Percentiles rank a stretch among this genome's conserved stretches.
These are phyloP conservation scores for Ustilago loliicola DNA, from an alignment of 1,284 basidiomycete genomes.

Conservation along the genomic window DNA sequence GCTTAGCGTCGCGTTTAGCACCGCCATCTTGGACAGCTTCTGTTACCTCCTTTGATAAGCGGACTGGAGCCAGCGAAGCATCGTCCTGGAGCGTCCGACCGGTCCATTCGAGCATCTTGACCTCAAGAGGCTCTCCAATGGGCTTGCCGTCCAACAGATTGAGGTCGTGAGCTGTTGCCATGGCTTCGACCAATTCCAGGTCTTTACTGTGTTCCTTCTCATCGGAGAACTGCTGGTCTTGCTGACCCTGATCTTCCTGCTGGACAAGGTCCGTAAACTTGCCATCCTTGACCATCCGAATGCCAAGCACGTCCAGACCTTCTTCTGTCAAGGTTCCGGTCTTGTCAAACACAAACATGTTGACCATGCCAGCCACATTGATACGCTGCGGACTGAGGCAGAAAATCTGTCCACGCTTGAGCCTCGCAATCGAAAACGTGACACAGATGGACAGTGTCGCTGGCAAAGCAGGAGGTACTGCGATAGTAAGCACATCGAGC, in stretches of 20 bases:
- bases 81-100: slow-evolving; percentile 81
- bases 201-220: slow-evolving; percentile 76
- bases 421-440: slow-evolving; percentile 87
- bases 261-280: slow-evolving; percentile 74
- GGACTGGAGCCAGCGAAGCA: slow-evolving; percentile 18
- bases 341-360: slow-evolving; percentile 99
- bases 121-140: slow-evolving; percentile 95
- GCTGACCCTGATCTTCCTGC: neutral
- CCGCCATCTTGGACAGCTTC: neutral
- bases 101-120: slow-evolving; percentile 90
- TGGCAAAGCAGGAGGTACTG: slow-evolving; percentile 96
- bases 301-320: slow-evolving; percentile 88
- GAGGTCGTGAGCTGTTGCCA: slow-evolving; percentile 95
- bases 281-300: slow-evolving; percentile 71
- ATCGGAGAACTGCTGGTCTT: neutral
- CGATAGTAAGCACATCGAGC: slow-evolving; percentile 94
- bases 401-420: slow-evolving; percentile 85
- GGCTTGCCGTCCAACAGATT: slow-evolving; percentile 90
- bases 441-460: slow-evolving; percentile 98
- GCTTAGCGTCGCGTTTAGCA: neutral
- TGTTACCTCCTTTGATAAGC: slow-evolving; percentile 15
- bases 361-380: slow-evolving; percentile 96
- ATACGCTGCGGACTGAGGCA: slow-evolving; percentile 97
- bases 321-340: slow-evolving; percentile 99
- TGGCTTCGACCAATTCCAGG: slow-evolving; percentile 89